phyloP scores from a whole-genome alignment of 2,329 filamentous ascomycete genomes.

The Lasiodiplodia theobromae region DNA sequence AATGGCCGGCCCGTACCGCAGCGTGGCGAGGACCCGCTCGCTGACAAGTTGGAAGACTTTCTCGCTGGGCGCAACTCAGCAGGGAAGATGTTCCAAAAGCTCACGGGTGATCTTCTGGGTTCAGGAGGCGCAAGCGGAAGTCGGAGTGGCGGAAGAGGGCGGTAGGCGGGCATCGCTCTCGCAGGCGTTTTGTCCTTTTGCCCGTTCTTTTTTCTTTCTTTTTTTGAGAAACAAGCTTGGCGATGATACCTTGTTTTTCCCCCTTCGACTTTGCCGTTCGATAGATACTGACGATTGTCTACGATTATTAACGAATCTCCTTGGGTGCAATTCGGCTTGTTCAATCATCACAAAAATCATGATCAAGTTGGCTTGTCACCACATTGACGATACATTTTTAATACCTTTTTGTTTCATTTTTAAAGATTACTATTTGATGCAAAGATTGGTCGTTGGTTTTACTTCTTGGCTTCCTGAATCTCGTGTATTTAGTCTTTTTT shows the following conservation, averaged over 20 bases:
- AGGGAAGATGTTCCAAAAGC: constrained; percentile 29
- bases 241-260: constrained; percentile 15
- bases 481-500: neutral
- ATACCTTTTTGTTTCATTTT: neutral
- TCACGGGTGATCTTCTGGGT: constrained; percentile 28
- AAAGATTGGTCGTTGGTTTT: neutral
- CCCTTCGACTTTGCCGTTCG: neutral
- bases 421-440: neutral
- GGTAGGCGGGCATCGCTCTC: neutral
- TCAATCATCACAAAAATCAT: neutral
- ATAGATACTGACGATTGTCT: constrained; percentile 17
- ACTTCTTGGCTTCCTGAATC: neutral
- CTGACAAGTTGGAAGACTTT: constrained; percentile 44
- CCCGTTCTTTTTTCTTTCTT: neutral
- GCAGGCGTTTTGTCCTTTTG: constrained; percentile 9
- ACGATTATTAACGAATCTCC: constrained; percentile 20
- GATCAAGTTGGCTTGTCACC: neutral
- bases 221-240: constrained; percentile 3
- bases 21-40: constrained; percentile 43
- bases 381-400: constrained; percentile 9
- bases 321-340: neutral
- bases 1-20: constrained; percentile 34
- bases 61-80: constrained; percentile 32
- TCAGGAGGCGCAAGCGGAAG: constrained; percentile 1
- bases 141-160: constrained; percentile 5